phyloP scores from a whole-genome alignment of 2,329 filamentous ascomycete species.

The Septoria linicola region DNA sequence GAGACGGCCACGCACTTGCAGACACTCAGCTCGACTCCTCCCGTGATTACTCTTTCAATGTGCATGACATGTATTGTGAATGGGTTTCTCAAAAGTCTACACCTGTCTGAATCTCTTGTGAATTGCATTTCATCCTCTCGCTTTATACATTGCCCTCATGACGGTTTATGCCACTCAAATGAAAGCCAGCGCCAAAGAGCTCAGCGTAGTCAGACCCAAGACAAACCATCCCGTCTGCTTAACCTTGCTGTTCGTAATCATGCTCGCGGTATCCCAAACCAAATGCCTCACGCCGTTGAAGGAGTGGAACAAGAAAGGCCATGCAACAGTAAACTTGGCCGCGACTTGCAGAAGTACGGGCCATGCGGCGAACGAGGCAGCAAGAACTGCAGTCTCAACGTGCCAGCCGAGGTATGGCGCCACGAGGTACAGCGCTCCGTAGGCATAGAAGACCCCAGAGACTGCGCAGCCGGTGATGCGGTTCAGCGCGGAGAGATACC shows the following conservation, averaged over 20 bases:
- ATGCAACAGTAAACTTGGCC: conserved; percentile 59
- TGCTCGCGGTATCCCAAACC: conserved; percentile 64
- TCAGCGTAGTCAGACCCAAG: conserved; percentile 55
- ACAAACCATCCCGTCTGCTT: conserved; percentile 64
- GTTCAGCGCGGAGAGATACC: conserved; percentile 72
- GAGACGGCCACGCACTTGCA: too few relatives aligned
- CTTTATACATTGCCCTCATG: too few relatives aligned
- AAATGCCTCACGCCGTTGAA: conserved; percentile 72
- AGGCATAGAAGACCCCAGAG: conserved; percentile 74
- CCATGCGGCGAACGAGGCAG: conserved; percentile 63
- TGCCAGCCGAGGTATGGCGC: conserved; percentile 74
- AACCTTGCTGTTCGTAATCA: conserved; percentile 64
- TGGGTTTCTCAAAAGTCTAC: too few relatives aligned
- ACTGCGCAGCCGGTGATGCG: conserved; percentile 78
- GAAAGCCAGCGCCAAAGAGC: conserved; percentile 51
- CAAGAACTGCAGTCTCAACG: conserved; percentile 62
- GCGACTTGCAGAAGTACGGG: conserved; percentile 59
- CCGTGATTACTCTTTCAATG: too few relatives aligned
- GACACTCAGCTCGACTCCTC: too few relatives aligned
- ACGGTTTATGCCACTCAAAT: conserved; percentile 14
- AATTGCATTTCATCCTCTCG: too few relatives aligned
- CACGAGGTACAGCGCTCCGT: conserved; percentile 75
- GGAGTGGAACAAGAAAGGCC: conserved; percentile 67
- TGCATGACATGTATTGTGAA: too few relatives aligned
- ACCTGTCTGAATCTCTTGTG: too few relatives aligned